Base-by-base conservation (phyloP, 495 filamentous ascomycete genomes). In the Apodospora peruviana region DNA sequence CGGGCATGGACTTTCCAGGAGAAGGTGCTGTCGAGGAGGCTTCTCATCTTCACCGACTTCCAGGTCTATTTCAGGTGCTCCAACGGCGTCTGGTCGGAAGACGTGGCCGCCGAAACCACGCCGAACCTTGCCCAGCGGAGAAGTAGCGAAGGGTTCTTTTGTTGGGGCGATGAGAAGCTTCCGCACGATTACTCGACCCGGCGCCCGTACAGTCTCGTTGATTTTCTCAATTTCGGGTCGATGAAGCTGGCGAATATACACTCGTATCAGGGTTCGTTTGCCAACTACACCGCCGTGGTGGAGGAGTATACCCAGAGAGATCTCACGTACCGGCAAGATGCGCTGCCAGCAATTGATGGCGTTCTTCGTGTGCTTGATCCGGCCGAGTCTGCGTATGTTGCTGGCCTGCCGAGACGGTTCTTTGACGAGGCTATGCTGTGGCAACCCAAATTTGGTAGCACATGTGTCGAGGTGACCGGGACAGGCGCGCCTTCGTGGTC, bases 1-100 rank as follows among this genome's bases (percentile, higher is more conserved):
- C 43, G 65, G 4, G 66, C 49, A 5, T 69, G 66, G 66, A 69
- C 66, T n/a, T 71, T 64, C 40, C 68, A 73, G 45, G 70, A 72
- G 41, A 56, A 55, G 11, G 42, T 70, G 2, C 36, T 71, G 4
- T 68, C 67, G 18, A 55, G 52, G 18, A 54, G 68, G 5, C 34
- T 56, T 2, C 41, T 72, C 2, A 24, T 61, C 38, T 70, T 67
- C 43, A 62, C 57, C 1, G 46, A 29, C 11, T 45, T 49, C 11
- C 49, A 58, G 24, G 34, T 67, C 1, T 54, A 43, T 34, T 72
- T 59, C 48, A 49, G 57, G 14, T 72, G 69, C 38, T 57, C 51
- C 4, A 19, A 52, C 1, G 7, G 18, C 2, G 41, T 50, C 9
- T 50, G 35, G 24, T 40, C 29, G 21, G 51, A 44, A 32, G 43